These are phyloP conservation scores for Lagerstroemia speciosa DNA, from an alignment of 345 rosid genomes.

Conservation along the genomic window DNA sequence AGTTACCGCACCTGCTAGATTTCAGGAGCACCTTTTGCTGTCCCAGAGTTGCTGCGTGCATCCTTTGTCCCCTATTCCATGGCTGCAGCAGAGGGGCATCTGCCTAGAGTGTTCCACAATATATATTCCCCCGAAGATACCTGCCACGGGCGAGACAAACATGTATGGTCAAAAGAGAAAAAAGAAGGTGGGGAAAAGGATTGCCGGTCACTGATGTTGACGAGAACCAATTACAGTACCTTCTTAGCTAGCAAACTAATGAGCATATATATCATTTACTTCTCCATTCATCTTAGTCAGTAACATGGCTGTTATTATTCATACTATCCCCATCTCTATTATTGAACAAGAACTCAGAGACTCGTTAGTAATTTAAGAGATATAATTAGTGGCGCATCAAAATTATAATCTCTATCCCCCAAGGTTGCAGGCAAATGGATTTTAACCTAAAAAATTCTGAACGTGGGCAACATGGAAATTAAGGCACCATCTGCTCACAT, in stretches of 20 bases:
- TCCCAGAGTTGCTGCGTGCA: not conserved
- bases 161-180: not conserved
- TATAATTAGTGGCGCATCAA: not conserved
- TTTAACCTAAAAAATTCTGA: not conserved
- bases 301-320: not conserved
- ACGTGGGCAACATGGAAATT: not conserved
- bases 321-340: not conserved
- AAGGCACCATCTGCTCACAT: not conserved
- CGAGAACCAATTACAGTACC: not conserved
- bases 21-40: not conserved
- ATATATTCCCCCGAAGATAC: slow-evolving; percentile 79
- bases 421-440: not conserved
- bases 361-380: not conserved
- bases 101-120: slow-evolving; percentile 90
- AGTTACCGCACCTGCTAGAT: not conserved
- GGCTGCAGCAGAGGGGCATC: slow-evolving; percentile 56
- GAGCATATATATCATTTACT: not conserved
- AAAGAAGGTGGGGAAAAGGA: not conserved
- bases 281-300: not conserved
- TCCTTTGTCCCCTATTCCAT: slow-evolving; percentile 13
- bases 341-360: not conserved
- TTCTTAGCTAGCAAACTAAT: not conserved
- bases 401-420: not conserved
- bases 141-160: slow-evolving; percentile 22
- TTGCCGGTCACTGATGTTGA: not conserved